Conservation (phyloP, 306 rosid species). For the Cucurbita maxima region DNA sequence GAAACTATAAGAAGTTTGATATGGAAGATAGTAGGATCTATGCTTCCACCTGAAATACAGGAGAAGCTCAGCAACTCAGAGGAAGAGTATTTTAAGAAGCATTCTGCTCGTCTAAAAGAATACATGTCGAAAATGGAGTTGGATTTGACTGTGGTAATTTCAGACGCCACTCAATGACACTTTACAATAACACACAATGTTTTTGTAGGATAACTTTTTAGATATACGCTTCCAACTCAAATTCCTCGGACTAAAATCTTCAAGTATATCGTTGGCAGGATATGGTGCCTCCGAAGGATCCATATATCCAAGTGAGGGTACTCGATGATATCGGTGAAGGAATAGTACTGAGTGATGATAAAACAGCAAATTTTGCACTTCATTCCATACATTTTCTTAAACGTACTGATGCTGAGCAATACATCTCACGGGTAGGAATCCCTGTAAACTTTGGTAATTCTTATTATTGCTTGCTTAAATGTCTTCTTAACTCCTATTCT, state of each 20-base stretch:
- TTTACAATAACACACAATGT: neutral
- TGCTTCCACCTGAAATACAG: slow-evolving; percentile 57
- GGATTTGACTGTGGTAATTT: slow-evolving; percentile 74
- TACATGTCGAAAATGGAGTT: slow-evolving; percentile 49
- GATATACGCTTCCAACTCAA: neutral
- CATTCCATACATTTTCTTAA: slow-evolving; percentile 90
- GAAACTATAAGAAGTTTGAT: slow-evolving; percentile 42
- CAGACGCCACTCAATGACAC: neutral
- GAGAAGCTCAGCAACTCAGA: slow-evolving; percentile 61
- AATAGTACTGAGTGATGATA: slow-evolving; percentile 60
- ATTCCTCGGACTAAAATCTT: neutral
- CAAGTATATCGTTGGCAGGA: slow-evolving; percentile 40
- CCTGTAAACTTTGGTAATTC: neutral
- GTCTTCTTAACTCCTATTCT: neutral
- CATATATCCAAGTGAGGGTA: slow-evolving; percentile 81
- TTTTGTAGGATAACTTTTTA: neutral
- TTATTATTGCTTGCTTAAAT: neutral
- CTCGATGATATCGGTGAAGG: slow-evolving; percentile 75
- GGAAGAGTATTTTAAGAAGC: slow-evolving; percentile 63
- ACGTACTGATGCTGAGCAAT: slow-evolving; percentile 83
- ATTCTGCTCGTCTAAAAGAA: slow-evolving; percentile 44
- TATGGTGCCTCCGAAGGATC: slow-evolving; percentile 96
- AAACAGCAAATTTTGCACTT: slow-evolving; percentile 58
- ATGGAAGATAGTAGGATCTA: slow-evolving; percentile 62
- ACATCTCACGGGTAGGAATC: slow-evolving; percentile 45